Evolutionary conservation across 2,329 filamentous ascomycete species (phyloP).

Genomic region (Aspergillus hiratsukae): DNA sequence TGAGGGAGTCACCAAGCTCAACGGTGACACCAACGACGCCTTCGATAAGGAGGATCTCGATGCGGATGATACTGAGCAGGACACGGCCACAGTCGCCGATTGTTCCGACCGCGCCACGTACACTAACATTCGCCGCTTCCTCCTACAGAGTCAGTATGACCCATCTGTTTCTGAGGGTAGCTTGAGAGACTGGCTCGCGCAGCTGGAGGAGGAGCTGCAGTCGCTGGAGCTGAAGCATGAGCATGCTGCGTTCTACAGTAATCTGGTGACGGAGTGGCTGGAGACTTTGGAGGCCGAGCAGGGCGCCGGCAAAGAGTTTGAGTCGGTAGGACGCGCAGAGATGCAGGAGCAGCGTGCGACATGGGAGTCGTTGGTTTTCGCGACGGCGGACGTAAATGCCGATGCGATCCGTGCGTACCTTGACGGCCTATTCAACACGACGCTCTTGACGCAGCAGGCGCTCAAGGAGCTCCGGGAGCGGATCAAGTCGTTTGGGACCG

Average conservation of each 20-base stretch:
- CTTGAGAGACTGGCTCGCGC: slow-evolving; percentile 45
- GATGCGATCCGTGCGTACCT: slow-evolving; percentile 49
- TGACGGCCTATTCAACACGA: slow-evolving; percentile 46
- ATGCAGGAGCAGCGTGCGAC: slow-evolving; percentile 50
- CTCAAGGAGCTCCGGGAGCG: slow-evolving; percentile 40
- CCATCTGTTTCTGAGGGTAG: slow-evolving; percentile 47
- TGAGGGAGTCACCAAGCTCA: slow-evolving; percentile 35
- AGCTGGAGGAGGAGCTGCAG: slow-evolving; percentile 45
- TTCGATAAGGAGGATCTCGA: slow-evolving; percentile 33
- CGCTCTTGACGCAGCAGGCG: slow-evolving; percentile 36
- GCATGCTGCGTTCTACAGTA: slow-evolving; percentile 54
- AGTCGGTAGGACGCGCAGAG: slow-evolving; percentile 49
- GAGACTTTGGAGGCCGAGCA: slow-evolving; percentile 29
- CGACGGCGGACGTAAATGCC: slow-evolving; percentile 41
- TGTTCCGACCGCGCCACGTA: slow-evolving; percentile 24
- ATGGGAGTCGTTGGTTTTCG: slow-evolving; percentile 57
- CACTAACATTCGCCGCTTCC: slow-evolving; percentile 48
- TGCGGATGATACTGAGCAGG: slow-evolving; percentile 10
- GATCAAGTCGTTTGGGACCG: slow-evolving; percentile 36
- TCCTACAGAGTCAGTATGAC: slow-evolving; percentile 52
- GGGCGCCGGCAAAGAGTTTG: slow-evolving; percentile 35
- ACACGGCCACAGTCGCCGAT: slow-evolving; percentile 10
- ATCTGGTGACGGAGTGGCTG: slow-evolving; percentile 54
- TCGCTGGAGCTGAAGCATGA: slow-evolving; percentile 52
- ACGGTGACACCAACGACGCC: slow-evolving; percentile 32